phyloP scores from a whole-genome alignment of 2,329 filamentous ascomycete species.

The Trichophyton rubrum region DNA sequence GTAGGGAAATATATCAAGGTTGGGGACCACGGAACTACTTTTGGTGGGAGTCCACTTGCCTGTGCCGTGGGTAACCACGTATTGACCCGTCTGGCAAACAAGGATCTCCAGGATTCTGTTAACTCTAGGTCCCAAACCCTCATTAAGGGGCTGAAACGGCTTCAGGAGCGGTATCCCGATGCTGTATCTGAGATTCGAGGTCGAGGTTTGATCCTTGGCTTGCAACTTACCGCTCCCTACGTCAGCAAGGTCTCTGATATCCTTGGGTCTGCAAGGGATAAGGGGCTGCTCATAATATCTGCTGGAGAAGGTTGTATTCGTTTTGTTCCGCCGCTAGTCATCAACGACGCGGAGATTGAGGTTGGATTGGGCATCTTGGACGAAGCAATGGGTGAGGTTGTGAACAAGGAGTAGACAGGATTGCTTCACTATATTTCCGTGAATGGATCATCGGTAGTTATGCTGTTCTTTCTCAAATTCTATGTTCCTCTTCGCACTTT shows the following conservation, averaged over 20 bases:
- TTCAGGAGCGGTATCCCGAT: slow-evolving; percentile 52
- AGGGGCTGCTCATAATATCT: slow-evolving; percentile 80
- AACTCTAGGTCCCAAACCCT: slow-evolving; percentile 53
- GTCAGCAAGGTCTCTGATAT: slow-evolving; percentile 42
- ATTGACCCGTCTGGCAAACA: slow-evolving; percentile 60
- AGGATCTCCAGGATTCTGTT: slow-evolving; percentile 57
- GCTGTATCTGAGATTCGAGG: slow-evolving; percentile 70
- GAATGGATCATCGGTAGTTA: background rate
- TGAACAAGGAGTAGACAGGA: background rate
- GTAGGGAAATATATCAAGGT: slow-evolving; percentile 58
- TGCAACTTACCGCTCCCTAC: slow-evolving; percentile 65
- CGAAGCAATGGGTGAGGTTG: slow-evolving; percentile 42
- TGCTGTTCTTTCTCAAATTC: background rate
- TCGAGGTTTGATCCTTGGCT: slow-evolving; percentile 69
- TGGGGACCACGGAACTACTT: slow-evolving; percentile 88
- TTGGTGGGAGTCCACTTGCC: slow-evolving; percentile 81
- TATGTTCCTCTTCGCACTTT: background rate
- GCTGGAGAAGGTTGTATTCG: slow-evolving; percentile 84
- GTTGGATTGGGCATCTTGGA: slow-evolving; percentile 65
- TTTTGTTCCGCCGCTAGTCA: slow-evolving; percentile 77
- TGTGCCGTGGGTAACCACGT: slow-evolving; percentile 78
- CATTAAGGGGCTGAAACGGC: slow-evolving; percentile 42
- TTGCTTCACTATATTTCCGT: background rate
- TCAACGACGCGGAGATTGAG: slow-evolving; percentile 68
- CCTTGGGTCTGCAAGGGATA: slow-evolving; percentile 73